Evolutionary conservation across 2,329 filamentous ascomycete species (phyloP).

Genomic region (Balansia obtecta): DNA sequence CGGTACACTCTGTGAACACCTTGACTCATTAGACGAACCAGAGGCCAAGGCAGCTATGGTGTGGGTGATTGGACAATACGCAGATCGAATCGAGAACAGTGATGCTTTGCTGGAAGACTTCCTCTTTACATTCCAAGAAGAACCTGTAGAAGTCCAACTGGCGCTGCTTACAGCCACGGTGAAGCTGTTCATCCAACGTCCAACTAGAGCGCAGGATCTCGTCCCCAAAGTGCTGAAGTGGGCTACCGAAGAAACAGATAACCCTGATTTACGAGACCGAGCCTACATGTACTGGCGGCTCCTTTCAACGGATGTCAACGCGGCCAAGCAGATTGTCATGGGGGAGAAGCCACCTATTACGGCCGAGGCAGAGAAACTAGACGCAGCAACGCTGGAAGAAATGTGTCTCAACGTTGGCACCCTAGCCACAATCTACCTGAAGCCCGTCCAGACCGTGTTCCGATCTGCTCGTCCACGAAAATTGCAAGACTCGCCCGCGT

Average conservation of each 20-base stretch:
- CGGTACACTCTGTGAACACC: constrained; percentile 84
- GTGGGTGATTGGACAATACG: constrained; percentile 98
- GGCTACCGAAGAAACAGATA: constrained; percentile 99
- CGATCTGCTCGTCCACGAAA: constrained; percentile 71
- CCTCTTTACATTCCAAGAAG: constrained; percentile 83
- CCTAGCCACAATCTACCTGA: constrained; percentile 91
- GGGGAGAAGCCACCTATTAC: constrained; percentile 94
- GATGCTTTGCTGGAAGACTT: constrained; percentile 92
- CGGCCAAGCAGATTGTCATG: constrained; percentile 86
- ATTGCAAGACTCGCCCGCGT: constrained; percentile 69
- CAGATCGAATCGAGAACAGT: constrained; percentile 92
- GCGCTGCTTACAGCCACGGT: constrained; percentile 91
- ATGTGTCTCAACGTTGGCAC: constrained; percentile 96
- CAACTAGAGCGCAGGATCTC: constrained; percentile 84
- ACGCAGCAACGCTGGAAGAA: constrained; percentile 83
- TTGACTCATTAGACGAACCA: constrained; percentile 92
- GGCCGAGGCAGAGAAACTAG: constrained; percentile 87
- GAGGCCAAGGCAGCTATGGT: constrained; percentile 98
- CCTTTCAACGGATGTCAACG: constrained; percentile 78
- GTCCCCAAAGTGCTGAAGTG: constrained; percentile 94
- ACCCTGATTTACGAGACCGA: constrained; percentile 87
- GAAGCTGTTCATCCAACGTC: constrained; percentile 93
- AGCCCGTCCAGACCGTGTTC: constrained; percentile 95
- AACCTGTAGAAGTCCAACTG: constrained; percentile 90
- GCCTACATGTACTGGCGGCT: constrained; percentile 99